Base-by-base conservation (phyloP, 306 rosid species). In the Malus orientalis region DNA sequence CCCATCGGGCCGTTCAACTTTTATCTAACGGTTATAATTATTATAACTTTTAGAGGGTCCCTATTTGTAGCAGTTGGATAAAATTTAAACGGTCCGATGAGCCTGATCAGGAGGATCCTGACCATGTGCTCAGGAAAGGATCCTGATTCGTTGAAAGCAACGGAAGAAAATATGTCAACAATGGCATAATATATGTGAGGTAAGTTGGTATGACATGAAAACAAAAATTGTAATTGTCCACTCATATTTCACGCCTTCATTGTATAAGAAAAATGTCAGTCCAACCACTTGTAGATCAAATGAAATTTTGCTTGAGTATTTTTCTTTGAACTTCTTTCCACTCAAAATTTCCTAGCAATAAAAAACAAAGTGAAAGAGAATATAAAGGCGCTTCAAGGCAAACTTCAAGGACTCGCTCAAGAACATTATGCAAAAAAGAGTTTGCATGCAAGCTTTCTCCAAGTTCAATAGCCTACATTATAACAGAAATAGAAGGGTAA, bases 371-470 rank as follows among this genome's bases (percentile, higher is more conserved):
- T 5, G 13, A 14, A 27, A 40, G n/a, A 73, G 40, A 77, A 72
- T 74, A 61, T 11, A 20, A 75, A 62, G 75, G 70, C 59, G 57
- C 53, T 45, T 51, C 69, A 72, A 38, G 62, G 70, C 78, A 71
- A 68, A 70, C 23, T 53, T 65, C 44, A 55, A 75, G 66, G 78
- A 90, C 97, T 90, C 81, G 90, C 98, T 85, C 96, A 71, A 84
- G 87, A 86, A 95, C 91, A 79, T 92, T 91, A 58, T 84, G 85
- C 76, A 92, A 88, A 81, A 81, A 95, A 91, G 70, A 85, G 82
- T 80, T 92, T 83, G 76, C 79, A 81, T n/a, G 95, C 95, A 76
- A 95, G 96, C 85, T 90, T 90, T 75, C 91, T 93, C 69, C 98
- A 89, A 88, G 90, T 69, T 89, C 93, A 71, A 90, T 72, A 69